Evolutionary conservation across 306 rosid genomes (phyloP), one percentile per base, ranked within the genome.

Genomic region (Casuarina glauca): DNA sequence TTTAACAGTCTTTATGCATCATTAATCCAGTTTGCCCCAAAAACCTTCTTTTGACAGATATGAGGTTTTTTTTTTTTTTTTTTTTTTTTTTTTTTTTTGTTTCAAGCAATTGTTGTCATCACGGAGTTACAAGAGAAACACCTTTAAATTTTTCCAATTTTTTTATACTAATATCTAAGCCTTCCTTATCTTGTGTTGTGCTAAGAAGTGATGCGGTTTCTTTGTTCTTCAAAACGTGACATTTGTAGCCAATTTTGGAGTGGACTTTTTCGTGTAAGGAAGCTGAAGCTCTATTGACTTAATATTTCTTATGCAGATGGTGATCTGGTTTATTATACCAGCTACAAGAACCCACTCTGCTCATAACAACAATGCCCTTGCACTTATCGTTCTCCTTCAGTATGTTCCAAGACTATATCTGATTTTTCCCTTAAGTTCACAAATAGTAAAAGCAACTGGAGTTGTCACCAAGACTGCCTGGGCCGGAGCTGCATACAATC

Each of bases 401-500:
- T 95, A 93, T 86, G 75, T 93, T 76, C 99, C 99, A 2, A 90
- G 98, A 82, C 91, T 95, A 78, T 93, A 95, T 93, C 83, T 93
- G 91, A 95, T 95, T 76, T 95, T 95, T 81, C 97, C 98, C 1
- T 76, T 93, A 69, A 93, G 99, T 83, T 86, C 92, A 46, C 93
- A 95, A 83, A 84, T 95, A 82, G 85, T 95, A 72, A 95, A 91
- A 85, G 99, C 99, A 81, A 93, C 97, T 46, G 99, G 99, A 83
- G 88, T 93, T 81, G 98, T 95, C 64, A 95, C 98, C n/a, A 95
- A 93, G 84, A 95, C 98, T 78, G 99, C 99, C 57, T 95, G 97
- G 97, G 99, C 97, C 42, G 99, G 99, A 54, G 99, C 99, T 69
- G 99, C 99, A 17, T 95, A 95, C 83, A 95, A 95, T 86, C 91